phyloP scores from a whole-genome alignment of 495 filamentous ascomycete species.

The Xylaria nigripes region DNA sequence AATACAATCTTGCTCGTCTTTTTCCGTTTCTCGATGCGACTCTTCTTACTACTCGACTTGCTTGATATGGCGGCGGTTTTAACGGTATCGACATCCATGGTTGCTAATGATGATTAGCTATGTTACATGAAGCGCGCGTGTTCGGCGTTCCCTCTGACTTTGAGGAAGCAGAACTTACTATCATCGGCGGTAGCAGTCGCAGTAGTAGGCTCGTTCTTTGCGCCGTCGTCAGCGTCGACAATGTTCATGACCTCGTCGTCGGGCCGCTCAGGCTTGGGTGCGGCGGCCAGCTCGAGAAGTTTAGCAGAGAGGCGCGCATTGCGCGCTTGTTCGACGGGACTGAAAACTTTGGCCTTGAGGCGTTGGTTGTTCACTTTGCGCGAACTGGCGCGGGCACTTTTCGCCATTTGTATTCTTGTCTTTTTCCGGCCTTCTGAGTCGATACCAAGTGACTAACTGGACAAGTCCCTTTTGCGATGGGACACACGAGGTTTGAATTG shows the following conservation, averaged over 20 bases:
- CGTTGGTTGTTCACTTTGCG: slow-evolving; percentile 70
- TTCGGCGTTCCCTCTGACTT: neutral
- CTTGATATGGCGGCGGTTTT: slow-evolving; percentile 22
- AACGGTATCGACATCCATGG: slow-evolving; percentile 42
- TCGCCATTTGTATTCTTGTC: slow-evolving; percentile 57
- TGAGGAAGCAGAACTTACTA: slow-evolving; percentile 24
- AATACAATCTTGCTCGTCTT: slow-evolving; percentile 48
- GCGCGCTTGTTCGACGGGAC: slow-evolving; percentile 65
- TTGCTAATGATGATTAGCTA: slow-evolving; percentile 14
- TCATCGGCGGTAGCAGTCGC: slow-evolving; percentile 17
- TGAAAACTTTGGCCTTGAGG: slow-evolving; percentile 70
- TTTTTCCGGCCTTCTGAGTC: neutral
- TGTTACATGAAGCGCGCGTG: neutral
- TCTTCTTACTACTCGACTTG: slow-evolving; percentile 30
- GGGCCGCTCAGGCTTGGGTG: slow-evolving; percentile 47
- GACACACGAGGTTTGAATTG: no score
- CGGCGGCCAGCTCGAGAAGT: slow-evolving; percentile 61
- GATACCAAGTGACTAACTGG: neutral
- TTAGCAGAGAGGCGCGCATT: slow-evolving; percentile 73
- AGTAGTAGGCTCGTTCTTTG: slow-evolving; percentile 25
- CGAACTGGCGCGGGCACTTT: slow-evolving; percentile 63
- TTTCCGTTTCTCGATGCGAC: slow-evolving; percentile 35
- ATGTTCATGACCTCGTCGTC: slow-evolving; percentile 19
- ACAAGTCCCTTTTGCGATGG: no score
- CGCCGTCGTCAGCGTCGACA: slow-evolving; percentile 21